phyloP scores from a whole-genome alignment of 345 rosid species.

The Populus alba region DNA sequence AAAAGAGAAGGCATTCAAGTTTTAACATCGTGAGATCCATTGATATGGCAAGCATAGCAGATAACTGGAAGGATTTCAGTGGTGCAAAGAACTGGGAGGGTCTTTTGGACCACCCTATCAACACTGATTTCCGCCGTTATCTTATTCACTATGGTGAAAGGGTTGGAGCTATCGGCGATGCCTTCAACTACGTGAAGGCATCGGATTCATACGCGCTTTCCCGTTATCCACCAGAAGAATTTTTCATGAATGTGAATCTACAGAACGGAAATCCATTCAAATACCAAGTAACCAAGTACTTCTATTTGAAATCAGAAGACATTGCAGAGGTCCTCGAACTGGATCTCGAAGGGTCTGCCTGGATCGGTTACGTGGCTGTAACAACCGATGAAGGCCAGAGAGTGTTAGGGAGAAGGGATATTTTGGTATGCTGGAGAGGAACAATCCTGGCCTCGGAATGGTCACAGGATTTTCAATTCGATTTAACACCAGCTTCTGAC shows the following conservation, averaged over 20 bases:
- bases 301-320: slow-evolving; percentile 14
- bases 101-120: slow-evolving; percentile 26
- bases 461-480: background rate
- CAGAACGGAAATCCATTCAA: slow-evolving; percentile 27
- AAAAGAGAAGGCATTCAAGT: too few relatives aligned
- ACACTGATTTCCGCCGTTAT: slow-evolving; percentile 25
- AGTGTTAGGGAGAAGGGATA: slow-evolving; percentile 33
- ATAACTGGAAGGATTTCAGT: slow-evolving; percentile 20
- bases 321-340: background rate
- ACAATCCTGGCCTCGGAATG: background rate
- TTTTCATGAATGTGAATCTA: slow-evolving; percentile 18
- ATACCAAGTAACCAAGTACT: slow-evolving; percentile 23
- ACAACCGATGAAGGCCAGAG: slow-evolving; percentile 28
- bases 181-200: slow-evolving; percentile 1
- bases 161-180: background rate
- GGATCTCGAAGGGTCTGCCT: background rate
- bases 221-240: slow-evolving; percentile 3
- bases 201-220: slow-evolving; percentile 12
- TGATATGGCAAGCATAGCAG: background rate
- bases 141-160: slow-evolving; percentile 30
- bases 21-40: too few relatives aligned
- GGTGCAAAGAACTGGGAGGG: slow-evolving; percentile 31
- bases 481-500: slow-evolving; percentile 1
- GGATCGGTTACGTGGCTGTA: slow-evolving; percentile 31
- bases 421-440: slow-evolving; percentile 38